phyloP scores from a whole-genome alignment of 345 rosid species.

The Zanthoxylum bungeanum region DNA sequence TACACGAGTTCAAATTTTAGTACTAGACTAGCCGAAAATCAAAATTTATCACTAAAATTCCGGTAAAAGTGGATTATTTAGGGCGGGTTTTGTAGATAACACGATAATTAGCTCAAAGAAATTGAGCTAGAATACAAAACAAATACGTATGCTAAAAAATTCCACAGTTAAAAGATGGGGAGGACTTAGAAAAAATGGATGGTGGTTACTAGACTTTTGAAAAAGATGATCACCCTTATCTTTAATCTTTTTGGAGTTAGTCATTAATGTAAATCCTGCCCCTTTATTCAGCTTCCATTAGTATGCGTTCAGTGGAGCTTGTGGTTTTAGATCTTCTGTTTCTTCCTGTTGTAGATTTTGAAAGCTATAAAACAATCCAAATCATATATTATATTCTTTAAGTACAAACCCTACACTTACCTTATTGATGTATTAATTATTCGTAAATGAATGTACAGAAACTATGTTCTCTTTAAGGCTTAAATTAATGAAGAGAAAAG shows the following conservation, averaged over 20 bases:
- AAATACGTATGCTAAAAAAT: conserved; percentile 1
- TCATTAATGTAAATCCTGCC: conserved; percentile 18
- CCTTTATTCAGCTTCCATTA: background rate
- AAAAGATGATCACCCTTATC: conserved; percentile 21
- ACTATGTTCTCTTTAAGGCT: background rate
- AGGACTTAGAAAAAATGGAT: background rate
- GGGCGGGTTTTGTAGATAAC: too few species aligned
- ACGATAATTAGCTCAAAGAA: too few species aligned
- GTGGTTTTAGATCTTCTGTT: background rate
- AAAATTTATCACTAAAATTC: too few species aligned
- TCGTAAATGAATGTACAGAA: background rate
- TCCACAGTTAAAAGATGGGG: background rate
- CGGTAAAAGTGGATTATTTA: too few species aligned
- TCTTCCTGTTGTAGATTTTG: background rate
- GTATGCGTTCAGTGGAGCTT: background rate
- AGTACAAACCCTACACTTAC: background rate
- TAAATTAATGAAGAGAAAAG: background rate
- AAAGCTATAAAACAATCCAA: background rate
- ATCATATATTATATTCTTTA: background rate
- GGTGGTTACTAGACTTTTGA: conserved; percentile 15
- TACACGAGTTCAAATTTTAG: too few species aligned
- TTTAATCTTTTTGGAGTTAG: conserved; percentile 13
- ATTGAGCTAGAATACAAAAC: background rate
- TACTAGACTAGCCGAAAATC: too few species aligned
- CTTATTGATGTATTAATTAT: background rate